Percentiles rank a stretch among this genome's conserved stretches.
Evolutionary conservation across 768 basidiomycete genomes (phyloP).

Genomic region (Mycena leptocephala): DNA sequence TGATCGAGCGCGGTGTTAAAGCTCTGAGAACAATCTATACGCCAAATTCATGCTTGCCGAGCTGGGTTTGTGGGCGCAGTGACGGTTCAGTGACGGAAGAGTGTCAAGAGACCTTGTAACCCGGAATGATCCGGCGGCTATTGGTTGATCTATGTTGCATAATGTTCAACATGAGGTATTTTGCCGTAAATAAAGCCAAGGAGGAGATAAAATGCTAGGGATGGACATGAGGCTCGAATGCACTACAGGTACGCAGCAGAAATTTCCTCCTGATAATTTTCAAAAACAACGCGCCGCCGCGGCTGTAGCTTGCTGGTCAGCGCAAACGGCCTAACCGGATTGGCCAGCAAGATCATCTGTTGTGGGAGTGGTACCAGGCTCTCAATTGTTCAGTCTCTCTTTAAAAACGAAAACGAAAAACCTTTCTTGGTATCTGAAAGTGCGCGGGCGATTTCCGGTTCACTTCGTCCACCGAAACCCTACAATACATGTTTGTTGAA

Average conservation of each 20-base stretch:
- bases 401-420: background rate
- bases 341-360: slow-evolving; percentile 5
- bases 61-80: too few relatives aligned
- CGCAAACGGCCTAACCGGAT: slow-evolving; percentile 1
- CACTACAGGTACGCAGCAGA: background rate
- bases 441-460: background rate
- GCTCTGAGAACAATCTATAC: too few relatives aligned
- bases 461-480: background rate
- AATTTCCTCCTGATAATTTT: slow-evolving; percentile 1
- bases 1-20: too few relatives aligned
- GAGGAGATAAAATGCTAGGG: too few relatives aligned
- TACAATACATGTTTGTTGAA: background rate
- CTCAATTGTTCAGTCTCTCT: background rate
- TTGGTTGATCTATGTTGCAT: too few relatives aligned
- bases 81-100: too few relatives aligned
- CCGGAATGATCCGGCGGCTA: too few relatives aligned
- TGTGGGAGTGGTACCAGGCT: background rate
- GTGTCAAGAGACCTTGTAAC: too few relatives aligned
- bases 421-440: background rate
- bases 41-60: too few relatives aligned
- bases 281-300: background rate
- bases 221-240: too few relatives aligned
- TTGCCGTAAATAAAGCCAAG: too few relatives aligned
- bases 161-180: too few relatives aligned
- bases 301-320: slow-evolving; percentile 22